Evolutionary conservation across 257 asterid genomes (phyloP).

Genomic region (Dorcoceras hygrometricum): DNA sequence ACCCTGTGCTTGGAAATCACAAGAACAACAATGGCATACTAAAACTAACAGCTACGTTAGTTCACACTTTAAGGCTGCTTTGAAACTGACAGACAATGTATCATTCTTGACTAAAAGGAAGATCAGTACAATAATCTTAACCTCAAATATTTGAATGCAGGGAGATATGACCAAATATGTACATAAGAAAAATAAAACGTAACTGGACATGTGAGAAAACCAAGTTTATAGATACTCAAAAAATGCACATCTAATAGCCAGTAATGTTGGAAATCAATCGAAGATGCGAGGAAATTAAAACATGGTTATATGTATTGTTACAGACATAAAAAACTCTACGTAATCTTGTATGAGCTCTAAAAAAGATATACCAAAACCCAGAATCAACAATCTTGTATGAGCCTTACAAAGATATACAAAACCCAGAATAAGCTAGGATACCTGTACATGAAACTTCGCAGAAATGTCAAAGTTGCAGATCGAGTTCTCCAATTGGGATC

Average conservation of each 20-base stretch:
- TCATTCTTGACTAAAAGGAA: conserved; percentile 19
- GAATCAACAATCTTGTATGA: conserved; percentile 19
- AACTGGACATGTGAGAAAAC: conserved; percentile 3
- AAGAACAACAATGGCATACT: conserved; percentile 4
- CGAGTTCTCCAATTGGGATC: conserved; percentile 97
- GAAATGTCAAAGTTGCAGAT: conserved; percentile 84
- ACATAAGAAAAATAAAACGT: not conserved
- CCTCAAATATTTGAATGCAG: conserved; percentile 9
- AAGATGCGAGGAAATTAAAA: conserved; percentile 9
- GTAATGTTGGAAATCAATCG: conserved; percentile 10
- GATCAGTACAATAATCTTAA: conserved; percentile 10
- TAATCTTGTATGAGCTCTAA: conserved; percentile 13
- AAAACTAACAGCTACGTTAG: conserved; percentile 18
- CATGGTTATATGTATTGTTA: conserved; percentile 2
- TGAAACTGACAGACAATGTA: conserved; percentile 13
- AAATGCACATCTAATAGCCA: not conserved
- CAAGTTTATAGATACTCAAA: conserved; percentile 9
- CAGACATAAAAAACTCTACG: too few species aligned
- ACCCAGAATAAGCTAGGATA: conserved; percentile 34
- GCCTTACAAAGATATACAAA: conserved; percentile 14
- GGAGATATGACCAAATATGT: not conserved
- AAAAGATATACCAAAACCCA: conserved; percentile 6
- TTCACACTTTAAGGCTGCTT: conserved; percentile 13
- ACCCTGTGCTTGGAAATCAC: conserved; percentile 16
- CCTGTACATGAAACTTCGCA: conserved; percentile 97